Percentiles rank a stretch among this genome's conserved stretches.
Conservation (phyloP, 352 stramenopile species). For the Detonula confervacea region DNA sequence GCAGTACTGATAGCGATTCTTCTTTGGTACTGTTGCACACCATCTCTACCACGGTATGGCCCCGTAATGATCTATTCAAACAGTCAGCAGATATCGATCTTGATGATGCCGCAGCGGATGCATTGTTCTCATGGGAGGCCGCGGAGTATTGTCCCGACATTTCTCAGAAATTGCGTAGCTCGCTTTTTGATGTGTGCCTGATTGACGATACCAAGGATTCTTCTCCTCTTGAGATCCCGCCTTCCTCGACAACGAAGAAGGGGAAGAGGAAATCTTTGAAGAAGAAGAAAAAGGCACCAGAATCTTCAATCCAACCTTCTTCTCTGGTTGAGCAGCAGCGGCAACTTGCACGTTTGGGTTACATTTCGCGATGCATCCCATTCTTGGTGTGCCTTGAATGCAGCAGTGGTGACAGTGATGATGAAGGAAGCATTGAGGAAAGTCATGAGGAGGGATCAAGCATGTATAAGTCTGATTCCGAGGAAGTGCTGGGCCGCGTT, state of each 20-base stretch:
- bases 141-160: conserved; percentile 50
- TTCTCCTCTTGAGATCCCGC: conserved; percentile 32
- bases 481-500: conserved; percentile 31
- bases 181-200: conserved; percentile 56
- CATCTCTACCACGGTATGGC: conserved; percentile 54
- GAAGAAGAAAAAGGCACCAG: background rate
- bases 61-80: conserved; percentile 12
- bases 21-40: conserved; percentile 64
- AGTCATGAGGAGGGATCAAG: conserved; percentile 12
- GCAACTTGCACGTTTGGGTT: conserved; percentile 44
- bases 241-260: conserved; percentile 8
- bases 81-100: conserved; percentile 31
- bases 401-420: conserved; percentile 26
- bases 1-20: conserved; percentile 28
- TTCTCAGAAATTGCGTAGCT: conserved; percentile 23
- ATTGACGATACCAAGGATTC: conserved; percentile 13
- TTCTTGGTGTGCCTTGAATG: conserved; percentile 64
- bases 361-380: conserved; percentile 61
- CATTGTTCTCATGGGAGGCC: conserved; percentile 48
- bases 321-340: background rate
- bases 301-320: conserved; percentile 9
- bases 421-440: conserved; percentile 27
- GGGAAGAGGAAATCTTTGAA: conserved; percentile 19
- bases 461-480: conserved; percentile 2
- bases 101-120: conserved; percentile 45